Evolutionary conservation across 345 rosid genomes (phyloP).

Genomic region (Rhizophora apiculata): DNA sequence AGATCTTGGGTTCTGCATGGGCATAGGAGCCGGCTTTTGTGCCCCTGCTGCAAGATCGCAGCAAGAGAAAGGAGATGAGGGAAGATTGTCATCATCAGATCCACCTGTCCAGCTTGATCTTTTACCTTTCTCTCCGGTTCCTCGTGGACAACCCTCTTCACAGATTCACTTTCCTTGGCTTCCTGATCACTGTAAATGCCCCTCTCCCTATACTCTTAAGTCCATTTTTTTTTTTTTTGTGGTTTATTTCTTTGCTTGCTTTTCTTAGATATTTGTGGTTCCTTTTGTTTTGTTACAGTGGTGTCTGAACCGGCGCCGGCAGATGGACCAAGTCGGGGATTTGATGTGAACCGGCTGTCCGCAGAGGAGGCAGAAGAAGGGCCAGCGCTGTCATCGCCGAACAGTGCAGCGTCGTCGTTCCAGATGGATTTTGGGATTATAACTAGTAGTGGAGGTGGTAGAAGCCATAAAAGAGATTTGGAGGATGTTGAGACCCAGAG

Average conservation of each 20-base stretch:
- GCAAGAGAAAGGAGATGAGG: constrained; percentile 14
- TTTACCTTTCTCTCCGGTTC: constrained; percentile 55
- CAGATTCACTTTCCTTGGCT: constrained; percentile 79
- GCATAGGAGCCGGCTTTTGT: constrained; percentile 35
- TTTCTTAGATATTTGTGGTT: neutral
- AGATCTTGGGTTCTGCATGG: constrained; percentile 71
- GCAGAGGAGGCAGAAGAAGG: constrained; percentile 49
- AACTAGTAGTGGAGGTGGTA: constrained; percentile 31
- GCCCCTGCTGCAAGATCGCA: constrained; percentile 23
- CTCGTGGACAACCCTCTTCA: constrained; percentile 26
- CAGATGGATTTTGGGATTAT: constrained; percentile 72
- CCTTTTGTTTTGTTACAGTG: constrained; percentile 18
- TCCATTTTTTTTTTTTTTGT: neutral
- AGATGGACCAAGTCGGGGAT: constrained; percentile 35
- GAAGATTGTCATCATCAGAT: constrained; percentile 36
- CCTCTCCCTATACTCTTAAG: neutral
- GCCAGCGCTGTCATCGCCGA: constrained; percentile 62
- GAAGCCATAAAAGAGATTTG: constrained; percentile 46
- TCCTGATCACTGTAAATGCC: constrained; percentile 37
- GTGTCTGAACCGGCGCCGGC: constrained; percentile 36
- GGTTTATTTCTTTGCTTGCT: neutral
- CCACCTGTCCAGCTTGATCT: constrained; percentile 70
- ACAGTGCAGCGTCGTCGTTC: constrained; percentile 81
- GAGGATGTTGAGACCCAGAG: constrained; percentile 43
- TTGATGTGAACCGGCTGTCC: constrained; percentile 51